A percentile compares a stretch with the other conserved stretches of the same genome.
Conservation (phyloP, 2,329 filamentous ascomycete genomes). For the Pseudogymnoascus sp. region DNA sequence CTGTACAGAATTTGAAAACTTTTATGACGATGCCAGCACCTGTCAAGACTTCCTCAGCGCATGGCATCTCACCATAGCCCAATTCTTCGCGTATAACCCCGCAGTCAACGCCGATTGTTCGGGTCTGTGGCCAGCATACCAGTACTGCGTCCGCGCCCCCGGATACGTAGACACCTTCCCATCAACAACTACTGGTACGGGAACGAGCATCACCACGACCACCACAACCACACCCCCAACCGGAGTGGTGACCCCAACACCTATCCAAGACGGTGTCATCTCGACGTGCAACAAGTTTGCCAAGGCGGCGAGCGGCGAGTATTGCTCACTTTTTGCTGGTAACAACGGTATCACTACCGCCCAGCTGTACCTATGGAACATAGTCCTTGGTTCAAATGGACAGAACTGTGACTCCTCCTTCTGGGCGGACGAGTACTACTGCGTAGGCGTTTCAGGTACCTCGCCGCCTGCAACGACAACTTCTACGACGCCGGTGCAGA, state of each 20-base stretch:
- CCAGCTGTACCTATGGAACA: constrained; percentile 27
- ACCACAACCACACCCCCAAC: constrained; percentile 15
- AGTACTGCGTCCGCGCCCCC: constrained; percentile 9
- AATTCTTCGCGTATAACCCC: constrained; percentile 18
- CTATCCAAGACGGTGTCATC: constrained; percentile 25
- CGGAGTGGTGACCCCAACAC: constrained; percentile 14
- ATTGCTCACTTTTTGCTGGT: constrained; percentile 23
- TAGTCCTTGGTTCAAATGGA: constrained; percentile 21
- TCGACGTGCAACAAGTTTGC: constrained; percentile 25
- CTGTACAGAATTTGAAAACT: not conserved
- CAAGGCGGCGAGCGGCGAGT: constrained; percentile 20
- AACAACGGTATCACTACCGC: constrained; percentile 20
- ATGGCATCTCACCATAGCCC: constrained; percentile 16
- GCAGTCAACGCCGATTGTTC: constrained; percentile 17
- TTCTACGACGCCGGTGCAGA: constrained; percentile 7
- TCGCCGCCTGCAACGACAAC: constrained; percentile 13
- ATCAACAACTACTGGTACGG: not conserved
- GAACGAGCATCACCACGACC: not conserved
- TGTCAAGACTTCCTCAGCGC: not conserved
- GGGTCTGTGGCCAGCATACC: constrained; percentile 15
- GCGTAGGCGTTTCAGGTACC: not conserved
- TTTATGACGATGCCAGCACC: not conserved
- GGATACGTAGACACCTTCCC: not conserved
- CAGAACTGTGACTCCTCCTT: constrained; percentile 23
- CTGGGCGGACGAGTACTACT: constrained; percentile 18